These are phyloP conservation scores for Aspergillus novoparasiticus DNA, from an alignment of 2,329 filamentous ascomycete genomes.

Conservation along the genomic window DNA sequence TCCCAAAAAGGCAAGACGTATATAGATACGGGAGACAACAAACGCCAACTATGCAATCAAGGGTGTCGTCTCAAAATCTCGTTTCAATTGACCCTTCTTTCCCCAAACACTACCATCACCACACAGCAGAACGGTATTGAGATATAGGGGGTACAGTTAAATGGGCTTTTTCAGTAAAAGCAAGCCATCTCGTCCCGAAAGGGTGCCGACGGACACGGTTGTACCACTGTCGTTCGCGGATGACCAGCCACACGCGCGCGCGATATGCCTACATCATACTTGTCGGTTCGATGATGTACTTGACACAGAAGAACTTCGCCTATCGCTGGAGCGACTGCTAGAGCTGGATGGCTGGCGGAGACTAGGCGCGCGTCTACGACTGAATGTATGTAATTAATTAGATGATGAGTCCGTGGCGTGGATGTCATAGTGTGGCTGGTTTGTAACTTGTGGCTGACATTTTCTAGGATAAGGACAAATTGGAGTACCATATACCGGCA, in stretches of 20 bases:
- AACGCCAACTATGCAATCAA: too few relatives aligned
- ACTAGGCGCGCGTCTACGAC: constrained; percentile 46
- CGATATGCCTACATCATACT: constrained; percentile 14
- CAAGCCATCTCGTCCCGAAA: background rate
- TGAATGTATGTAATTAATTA: constrained; percentile 30
- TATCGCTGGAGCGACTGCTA: constrained; percentile 42
- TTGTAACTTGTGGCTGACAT: background rate
- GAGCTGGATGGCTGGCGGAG: constrained; percentile 49
- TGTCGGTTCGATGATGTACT: constrained; percentile 50
- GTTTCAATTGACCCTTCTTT: too few relatives aligned
- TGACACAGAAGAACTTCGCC: constrained; percentile 41
- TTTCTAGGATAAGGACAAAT: constrained; percentile 23
- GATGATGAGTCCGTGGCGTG: background rate
- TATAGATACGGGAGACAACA: too few relatives aligned
- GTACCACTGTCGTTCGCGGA: background rate
- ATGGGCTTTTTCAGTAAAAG: too few relatives aligned
- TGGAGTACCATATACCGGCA: constrained; percentile 47
- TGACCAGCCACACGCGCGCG: background rate
- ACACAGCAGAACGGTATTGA: too few relatives aligned
- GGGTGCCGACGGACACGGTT: background rate
- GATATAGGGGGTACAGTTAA: too few relatives aligned
- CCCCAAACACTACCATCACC: too few relatives aligned
- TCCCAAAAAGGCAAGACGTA: too few relatives aligned
- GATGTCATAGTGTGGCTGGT: background rate
- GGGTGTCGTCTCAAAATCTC: too few relatives aligned